phyloP scores from a whole-genome alignment of 306 rosid genomes.

The Purshia tridentata region DNA sequence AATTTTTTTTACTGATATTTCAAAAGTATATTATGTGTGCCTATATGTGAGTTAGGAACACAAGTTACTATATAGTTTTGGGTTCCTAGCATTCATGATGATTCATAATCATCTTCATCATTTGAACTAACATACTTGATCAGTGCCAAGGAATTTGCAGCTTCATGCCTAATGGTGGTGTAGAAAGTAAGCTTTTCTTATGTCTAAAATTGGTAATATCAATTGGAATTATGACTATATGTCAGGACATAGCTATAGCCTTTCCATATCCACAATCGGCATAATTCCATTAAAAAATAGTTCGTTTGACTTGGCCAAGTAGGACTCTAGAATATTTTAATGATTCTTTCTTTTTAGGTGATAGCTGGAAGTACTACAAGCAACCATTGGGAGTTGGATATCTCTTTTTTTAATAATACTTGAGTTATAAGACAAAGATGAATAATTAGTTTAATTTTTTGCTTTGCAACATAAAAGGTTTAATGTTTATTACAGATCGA shows the following conservation, averaged over 20 bases:
- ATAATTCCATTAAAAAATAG: slow-evolving; percentile 38
- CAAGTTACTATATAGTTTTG: neutral
- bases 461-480: neutral
- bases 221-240: neutral
- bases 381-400: slow-evolving; percentile 8
- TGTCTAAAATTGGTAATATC: neutral
- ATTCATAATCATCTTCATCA: no score
- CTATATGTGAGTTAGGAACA: neutral
- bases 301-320: slow-evolving; percentile 30
- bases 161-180: slow-evolving; percentile 3
- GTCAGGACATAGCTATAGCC: neutral
- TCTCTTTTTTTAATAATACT: neutral
- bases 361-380: slow-evolving; percentile 1
- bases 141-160: slow-evolving; percentile 12
- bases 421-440: neutral
- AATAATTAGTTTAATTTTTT: neutral
- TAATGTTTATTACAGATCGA: no score
- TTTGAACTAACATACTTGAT: neutral
- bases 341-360: neutral
- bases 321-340: slow-evolving; percentile 30
- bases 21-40: no score
- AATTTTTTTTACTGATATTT: no score
- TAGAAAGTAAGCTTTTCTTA: slow-evolving; percentile 8
- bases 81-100: no score
- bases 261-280: neutral